Percentiles rank a stretch among this genome's conserved stretches.
phyloP scores from a whole-genome alignment of 129 eudicot species.

The Helianthus tuberosus region DNA sequence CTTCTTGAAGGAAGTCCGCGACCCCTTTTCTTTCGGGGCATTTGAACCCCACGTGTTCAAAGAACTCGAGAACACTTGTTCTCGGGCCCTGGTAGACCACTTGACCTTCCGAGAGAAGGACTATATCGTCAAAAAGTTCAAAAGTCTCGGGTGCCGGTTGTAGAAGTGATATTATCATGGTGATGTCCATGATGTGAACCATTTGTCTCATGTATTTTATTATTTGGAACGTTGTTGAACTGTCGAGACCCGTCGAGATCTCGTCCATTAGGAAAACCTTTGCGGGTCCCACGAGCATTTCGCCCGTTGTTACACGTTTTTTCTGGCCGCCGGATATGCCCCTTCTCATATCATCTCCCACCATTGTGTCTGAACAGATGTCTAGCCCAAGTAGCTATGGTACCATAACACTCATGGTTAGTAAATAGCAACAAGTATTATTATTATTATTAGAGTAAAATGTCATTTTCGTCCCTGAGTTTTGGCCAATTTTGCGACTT shows the following conservation, averaged over 20 bases:
- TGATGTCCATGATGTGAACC: constrained; percentile 78
- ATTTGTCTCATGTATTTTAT: constrained; percentile 76
- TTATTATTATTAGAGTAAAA: too few species aligned
- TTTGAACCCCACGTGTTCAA: constrained; percentile 67
- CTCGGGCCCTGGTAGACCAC: constrained; percentile 88
- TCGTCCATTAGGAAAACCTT: constrained; percentile 87
- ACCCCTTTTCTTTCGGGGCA: constrained; percentile 92
- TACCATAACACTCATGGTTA: constrained; percentile 16
- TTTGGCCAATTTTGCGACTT: too few species aligned
- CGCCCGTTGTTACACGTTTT: constrained; percentile 89
- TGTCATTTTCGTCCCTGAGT: too few species aligned
- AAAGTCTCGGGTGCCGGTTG: constrained; percentile 91
- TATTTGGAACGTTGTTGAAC: constrained; percentile 86
- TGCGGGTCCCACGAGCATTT: constrained; percentile 86
- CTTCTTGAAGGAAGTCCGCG: constrained; percentile 82
- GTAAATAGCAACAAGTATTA: background rate
- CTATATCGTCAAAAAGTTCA: constrained; percentile 76
- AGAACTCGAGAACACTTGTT: constrained; percentile 66
- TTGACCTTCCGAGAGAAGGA: constrained; percentile 79
- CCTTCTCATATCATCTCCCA: constrained; percentile 86
- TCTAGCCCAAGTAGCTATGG: constrained; percentile 74
- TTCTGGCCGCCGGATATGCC: constrained; percentile 92
- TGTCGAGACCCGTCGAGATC: constrained; percentile 87
- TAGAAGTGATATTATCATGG: constrained; percentile 82
- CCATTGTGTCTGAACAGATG: constrained; percentile 78